Evolutionary conservation across 83 land plant genomes (phyloP), one percentile per base, ranked within the genome.

Genomic region (Larix sibirica): DNA sequence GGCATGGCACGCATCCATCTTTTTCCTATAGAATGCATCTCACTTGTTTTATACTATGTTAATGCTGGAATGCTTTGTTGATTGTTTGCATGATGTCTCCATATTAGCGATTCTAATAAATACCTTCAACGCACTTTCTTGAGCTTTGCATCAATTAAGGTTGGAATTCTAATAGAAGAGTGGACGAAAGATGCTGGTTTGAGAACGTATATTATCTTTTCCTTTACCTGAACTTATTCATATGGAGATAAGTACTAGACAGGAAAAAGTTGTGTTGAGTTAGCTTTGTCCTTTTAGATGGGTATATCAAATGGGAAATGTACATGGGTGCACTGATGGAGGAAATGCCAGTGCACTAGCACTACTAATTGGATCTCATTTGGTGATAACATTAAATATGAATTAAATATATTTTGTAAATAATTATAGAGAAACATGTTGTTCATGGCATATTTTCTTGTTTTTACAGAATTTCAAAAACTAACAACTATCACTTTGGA

Each of bases 181-280:
- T 98, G 99, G 99, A 98, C 96, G 99, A 83, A 89, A 69, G 98
- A 98, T 85, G 98, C 97, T 56, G 99, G 99, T 56, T 90, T 98
- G 83, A 83, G 58, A 85, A 98, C 98, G 99, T 96, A 78, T 69
- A 90, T 62, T 75, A 62, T 63, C 67, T 59, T 36, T 69, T 42
- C 69, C 56, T 50, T 21, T 67, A 70, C 38, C 23, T 81, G 31
- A 54, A 73, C 38, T 44, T 64, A 40, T 7, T 84, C 63, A 81
- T 36, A 18, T 44, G 73, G 18, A 28, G 20, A 33, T 14, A 17
- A 18, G 20, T 36, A 70, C 42, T 3, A n/a, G 50, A 69, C 74
- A 70, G 50, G 50, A 47, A 38, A 70, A 33, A 40, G 18, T 18
- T 36, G 28, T 68, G 13, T 66, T 79, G 17, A 58, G 14, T 50